Evolutionary conservation across 1,284 basidiomycete genomes (phyloP), one percentile per base, ranked within the genome.

Genomic region (Singerocomus rubriflavus): DNA sequence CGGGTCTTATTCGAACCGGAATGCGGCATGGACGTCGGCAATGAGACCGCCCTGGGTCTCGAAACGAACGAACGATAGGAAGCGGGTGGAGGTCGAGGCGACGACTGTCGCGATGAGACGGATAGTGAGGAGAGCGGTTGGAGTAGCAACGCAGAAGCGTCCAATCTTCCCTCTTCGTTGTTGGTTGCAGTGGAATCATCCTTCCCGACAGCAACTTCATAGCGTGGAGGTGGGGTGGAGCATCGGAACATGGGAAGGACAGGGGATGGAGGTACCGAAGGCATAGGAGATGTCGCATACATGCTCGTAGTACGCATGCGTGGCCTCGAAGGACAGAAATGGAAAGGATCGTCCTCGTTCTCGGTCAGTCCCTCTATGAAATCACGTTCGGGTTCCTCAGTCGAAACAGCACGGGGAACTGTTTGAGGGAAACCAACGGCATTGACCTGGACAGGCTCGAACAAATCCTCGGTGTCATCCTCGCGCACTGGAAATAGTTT

Each of bases 281-380:
- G 13, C 10, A 55, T 27, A 13, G 61, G 48, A 6, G 54, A 30
- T 8, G 25, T 29, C 26, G 47, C 42, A 36, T 62, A 55, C 60
- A 69, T 70, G 35, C 65, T 70, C 27, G 50, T 57, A n/a, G 64
- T 70, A 36, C 66, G 64, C 42, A 52, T 48, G n/a, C 68, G 68
- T 3, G 52, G 46, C 33, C 31, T 47, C n/a, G 52, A 49, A 4
- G 65, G 59, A 25, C 32, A 61, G 34, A 51, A 53, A 27, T 34
- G 57, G 44, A 68, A 66, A 25, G 62, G 60, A 46, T 63, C 66
- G 12, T 63, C 64, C n/a, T 58, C 54, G 16, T 36, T 53, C 9
- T 57, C 58, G 13, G 44, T 26, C n/a, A 46, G 42, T 27, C 27
- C 51, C 1, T 48, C 50, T 5, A 36, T n/a, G 11, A 37, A 32